phyloP scores from a whole-genome alignment of 768 basidiomycete genomes.

The Collybia nuda region DNA sequence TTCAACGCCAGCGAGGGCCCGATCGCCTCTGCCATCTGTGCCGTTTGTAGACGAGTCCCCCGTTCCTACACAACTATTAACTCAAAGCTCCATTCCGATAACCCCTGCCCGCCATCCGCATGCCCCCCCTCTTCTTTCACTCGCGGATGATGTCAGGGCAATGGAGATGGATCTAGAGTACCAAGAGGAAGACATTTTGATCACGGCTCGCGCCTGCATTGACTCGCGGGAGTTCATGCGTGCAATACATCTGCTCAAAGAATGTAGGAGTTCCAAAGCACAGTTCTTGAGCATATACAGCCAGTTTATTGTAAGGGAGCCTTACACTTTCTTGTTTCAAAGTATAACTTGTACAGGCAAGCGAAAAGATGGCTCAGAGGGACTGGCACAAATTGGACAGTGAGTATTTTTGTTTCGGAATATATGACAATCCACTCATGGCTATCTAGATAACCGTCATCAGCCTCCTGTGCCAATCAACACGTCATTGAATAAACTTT shows the following conservation, averaged over 20 bases:
- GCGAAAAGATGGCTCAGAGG: constrained; percentile 79
- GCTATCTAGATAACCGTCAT: constrained; percentile 58
- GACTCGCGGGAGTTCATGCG: constrained; percentile 78
- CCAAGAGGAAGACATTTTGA: constrained; percentile 71
- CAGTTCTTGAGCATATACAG: constrained; percentile 79
- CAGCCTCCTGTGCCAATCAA: constrained; percentile 72
- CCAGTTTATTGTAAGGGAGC: constrained; percentile 74
- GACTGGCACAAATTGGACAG: constrained; percentile 86
- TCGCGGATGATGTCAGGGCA: constrained; percentile 29
- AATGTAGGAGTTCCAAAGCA: constrained; percentile 70
- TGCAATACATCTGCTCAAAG: constrained; percentile 61
- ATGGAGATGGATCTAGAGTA: constrained; percentile 48
- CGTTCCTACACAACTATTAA: constrained; percentile 27
- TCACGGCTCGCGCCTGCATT: constrained; percentile 71
- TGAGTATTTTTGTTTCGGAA: constrained; percentile 31
- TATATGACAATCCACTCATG: not conserved
- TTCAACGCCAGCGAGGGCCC: constrained; percentile 56
- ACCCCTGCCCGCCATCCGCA: constrained; percentile 31
- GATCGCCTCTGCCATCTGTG: constrained; percentile 36
- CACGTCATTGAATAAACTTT: constrained; percentile 50
- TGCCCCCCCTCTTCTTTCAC: constrained; percentile 30
- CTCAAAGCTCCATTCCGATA: constrained; percentile 24
- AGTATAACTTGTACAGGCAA: constrained; percentile 40
- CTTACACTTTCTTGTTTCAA: not conserved
- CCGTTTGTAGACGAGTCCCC: constrained; percentile 37